Conservation (phyloP, 2,329 filamentous ascomycete genomes). For the Epichloe aotearoae region DNA sequence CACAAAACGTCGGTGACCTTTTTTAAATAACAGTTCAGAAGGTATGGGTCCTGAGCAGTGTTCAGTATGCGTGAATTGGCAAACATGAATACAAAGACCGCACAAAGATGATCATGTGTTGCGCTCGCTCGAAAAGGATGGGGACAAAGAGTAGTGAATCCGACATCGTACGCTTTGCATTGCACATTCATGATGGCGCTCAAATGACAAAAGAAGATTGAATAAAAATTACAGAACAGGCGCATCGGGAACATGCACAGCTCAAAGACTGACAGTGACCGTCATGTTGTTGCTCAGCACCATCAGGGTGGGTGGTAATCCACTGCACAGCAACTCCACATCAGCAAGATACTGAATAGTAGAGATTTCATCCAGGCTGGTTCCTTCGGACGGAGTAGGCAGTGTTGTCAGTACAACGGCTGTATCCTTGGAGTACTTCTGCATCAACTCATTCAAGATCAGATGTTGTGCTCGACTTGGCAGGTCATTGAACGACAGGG, state of each 20-base stretch:
- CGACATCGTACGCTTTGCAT: neutral
- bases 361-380: conserved; percentile 53
- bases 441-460: conserved; percentile 76
- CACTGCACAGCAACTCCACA: conserved; percentile 65
- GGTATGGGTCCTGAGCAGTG: neutral
- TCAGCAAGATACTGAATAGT: conserved; percentile 65
- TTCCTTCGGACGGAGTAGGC: conserved; percentile 68
- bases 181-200: no score
- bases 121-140: neutral
- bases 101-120: neutral
- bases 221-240: neutral
- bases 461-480: conserved; percentile 75
- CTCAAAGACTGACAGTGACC: conserved; percentile 60
- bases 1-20: no score
- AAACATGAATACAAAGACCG: neutral
- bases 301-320: conserved; percentile 61
- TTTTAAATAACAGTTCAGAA: neutral
- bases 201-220: no score
- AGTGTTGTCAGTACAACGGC: conserved; percentile 75
- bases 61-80: neutral
- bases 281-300: conserved; percentile 86
- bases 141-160: neutral
- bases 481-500: conserved; percentile 75
- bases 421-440: conserved; percentile 51
- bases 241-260: no score